Percentiles rank a stretch among this genome's conserved stretches.
These are phyloP conservation scores for Sonneratia caseolaris DNA, from an alignment of 345 rosid species.

Conservation along the genomic window DNA sequence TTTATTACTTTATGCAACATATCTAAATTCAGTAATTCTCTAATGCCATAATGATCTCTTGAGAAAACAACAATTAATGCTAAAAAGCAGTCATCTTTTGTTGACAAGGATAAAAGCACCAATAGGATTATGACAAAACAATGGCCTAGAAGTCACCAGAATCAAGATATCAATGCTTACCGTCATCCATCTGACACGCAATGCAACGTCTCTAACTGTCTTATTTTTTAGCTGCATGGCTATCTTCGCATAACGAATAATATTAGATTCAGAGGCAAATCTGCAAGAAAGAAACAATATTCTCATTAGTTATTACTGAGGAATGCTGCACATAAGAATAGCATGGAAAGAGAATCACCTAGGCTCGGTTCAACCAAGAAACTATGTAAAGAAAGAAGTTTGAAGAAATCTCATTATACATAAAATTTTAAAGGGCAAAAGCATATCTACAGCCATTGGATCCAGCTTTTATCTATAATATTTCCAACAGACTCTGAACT, in stretches of 20 bases:
- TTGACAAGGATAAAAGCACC: neutral
- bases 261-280: slow-evolving; percentile 23
- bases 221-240: slow-evolving; percentile 41
- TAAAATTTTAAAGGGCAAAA: neutral
- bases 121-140: neutral
- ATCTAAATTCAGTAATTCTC: neutral
- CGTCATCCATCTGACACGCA: slow-evolving; percentile 66
- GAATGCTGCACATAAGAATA: neutral
- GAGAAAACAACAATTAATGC: neutral
- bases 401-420: neutral
- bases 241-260: slow-evolving; percentile 53
- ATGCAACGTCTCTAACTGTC: slow-evolving; percentile 69
- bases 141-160: neutral
- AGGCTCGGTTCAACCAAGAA: neutral
- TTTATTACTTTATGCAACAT: neutral
- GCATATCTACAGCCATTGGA: neutral
- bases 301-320: neutral
- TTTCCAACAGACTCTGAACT: neutral
- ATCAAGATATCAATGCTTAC: slow-evolving; percentile 19
- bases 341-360: neutral
- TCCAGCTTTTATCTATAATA: neutral
- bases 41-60: neutral
- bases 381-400: neutral
- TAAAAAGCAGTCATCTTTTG: neutral
- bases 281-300: slow-evolving; percentile 23